Percentiles rank a stretch among this genome's conserved stretches.
Evolutionary conservation across 768 basidiomycete genomes (phyloP).

Genomic region (Trichaptum fuscoviolaceum): DNA sequence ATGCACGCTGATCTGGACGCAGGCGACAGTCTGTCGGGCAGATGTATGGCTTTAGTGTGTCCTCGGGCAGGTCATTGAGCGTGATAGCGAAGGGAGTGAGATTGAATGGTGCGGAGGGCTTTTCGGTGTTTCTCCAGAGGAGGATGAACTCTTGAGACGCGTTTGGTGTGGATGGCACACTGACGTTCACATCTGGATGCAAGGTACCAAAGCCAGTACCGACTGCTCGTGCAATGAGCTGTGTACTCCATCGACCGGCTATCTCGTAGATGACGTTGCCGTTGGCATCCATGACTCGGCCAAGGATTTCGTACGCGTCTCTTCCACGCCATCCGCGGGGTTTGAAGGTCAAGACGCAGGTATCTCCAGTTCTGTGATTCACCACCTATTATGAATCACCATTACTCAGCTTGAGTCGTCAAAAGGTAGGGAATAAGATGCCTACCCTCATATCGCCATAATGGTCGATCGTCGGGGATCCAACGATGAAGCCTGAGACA

Average conservation of each 20-base stretch:
- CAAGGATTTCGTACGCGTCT: slow-evolving; percentile 90
- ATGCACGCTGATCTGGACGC: slow-evolving; percentile 90
- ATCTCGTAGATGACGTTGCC: slow-evolving; percentile 79
- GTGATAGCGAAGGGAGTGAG: slow-evolving; percentile 93
- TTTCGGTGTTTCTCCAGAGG: slow-evolving; percentile 90
- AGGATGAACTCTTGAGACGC: slow-evolving; percentile 68
- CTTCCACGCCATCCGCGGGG: slow-evolving; percentile 92
- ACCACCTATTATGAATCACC: slow-evolving; percentile 43
- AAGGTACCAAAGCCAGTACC: slow-evolving; percentile 56
- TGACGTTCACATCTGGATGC: slow-evolving; percentile 65
- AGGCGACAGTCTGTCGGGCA: slow-evolving; percentile 90
- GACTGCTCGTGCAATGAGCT: slow-evolving; percentile 78
- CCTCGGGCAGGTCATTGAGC: slow-evolving; percentile 78
- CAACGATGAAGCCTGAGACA: slow-evolving; percentile 90
- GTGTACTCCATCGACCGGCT: slow-evolving; percentile 93
- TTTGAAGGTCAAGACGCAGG: slow-evolving; percentile 89
- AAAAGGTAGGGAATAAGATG: slow-evolving; percentile 16
- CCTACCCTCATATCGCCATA: slow-evolving; percentile 92
- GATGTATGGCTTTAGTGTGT: slow-evolving; percentile 63
- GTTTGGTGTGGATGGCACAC: slow-evolving; percentile 36
- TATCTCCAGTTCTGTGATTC: slow-evolving; percentile 88
- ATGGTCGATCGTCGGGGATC: slow-evolving; percentile 83
- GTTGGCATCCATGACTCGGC: slow-evolving; percentile 62
- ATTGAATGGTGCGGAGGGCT: slow-evolving; percentile 83
- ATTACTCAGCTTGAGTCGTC: not conserved